Evolutionary conservation across 768 basidiomycete genomes (phyloP).

Genomic region (Lenzites betulinus): DNA sequence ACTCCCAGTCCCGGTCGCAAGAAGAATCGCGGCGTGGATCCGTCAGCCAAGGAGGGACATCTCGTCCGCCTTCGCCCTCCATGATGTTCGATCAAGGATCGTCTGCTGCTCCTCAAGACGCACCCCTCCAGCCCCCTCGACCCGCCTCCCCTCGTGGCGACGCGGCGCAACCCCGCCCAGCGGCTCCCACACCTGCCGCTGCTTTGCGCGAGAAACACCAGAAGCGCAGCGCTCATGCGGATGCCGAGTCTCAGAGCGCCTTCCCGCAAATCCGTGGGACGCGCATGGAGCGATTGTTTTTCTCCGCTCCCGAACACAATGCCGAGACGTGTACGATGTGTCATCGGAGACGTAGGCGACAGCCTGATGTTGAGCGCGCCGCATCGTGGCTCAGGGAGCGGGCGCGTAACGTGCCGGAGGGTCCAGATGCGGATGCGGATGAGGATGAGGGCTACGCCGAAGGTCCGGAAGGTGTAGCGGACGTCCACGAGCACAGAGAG

Average conservation of each 20-base stretch:
- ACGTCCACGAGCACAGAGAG: conserved; percentile 27
- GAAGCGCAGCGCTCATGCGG: conserved; percentile 15
- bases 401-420: neutral
- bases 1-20: conserved; percentile 16
- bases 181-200: conserved; percentile 41
- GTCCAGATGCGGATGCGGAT: conserved; percentile 23
- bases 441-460: conserved; percentile 55
- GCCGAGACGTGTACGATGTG: conserved; percentile 69
- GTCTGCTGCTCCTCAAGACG: neutral
- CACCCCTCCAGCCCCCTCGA: neutral
- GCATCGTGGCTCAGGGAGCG: conserved; percentile 30
- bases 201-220: conserved; percentile 20
- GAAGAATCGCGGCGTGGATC: conserved; percentile 15
- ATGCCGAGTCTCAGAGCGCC: conserved; percentile 42
- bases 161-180: conserved; percentile 29
- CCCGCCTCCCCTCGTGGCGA: conserved; percentile 8
- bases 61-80: conserved; percentile 11
- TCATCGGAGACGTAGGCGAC: conserved; percentile 44
- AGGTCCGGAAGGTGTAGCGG: conserved; percentile 47
- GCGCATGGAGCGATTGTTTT: conserved; percentile 78
- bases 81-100: conserved; percentile 4
- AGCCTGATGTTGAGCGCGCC: conserved; percentile 9
- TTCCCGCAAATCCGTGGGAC: conserved; percentile 86
- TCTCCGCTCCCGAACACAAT: conserved; percentile 77
- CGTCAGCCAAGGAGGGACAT: neutral